Evolutionary conservation across 2,329 filamentous ascomycete genomes (phyloP).

Genomic region (Pyrenophora seminiperda): DNA sequence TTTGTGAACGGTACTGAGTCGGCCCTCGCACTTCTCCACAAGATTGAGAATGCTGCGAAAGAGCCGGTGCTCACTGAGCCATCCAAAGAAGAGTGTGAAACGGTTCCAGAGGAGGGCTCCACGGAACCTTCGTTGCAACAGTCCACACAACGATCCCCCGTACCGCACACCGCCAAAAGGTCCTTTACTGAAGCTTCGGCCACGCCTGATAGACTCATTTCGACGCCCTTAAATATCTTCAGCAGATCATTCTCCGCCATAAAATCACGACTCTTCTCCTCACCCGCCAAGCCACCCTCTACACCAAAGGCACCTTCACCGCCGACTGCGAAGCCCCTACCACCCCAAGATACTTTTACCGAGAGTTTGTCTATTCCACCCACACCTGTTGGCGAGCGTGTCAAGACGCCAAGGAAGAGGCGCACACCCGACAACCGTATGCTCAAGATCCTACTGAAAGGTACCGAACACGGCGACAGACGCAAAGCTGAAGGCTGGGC

Average conservation of each 20-base stretch:
- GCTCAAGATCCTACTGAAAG: conserved; percentile 25
- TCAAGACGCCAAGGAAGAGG: conserved; percentile 23
- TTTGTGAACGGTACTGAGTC: conserved; percentile 25
- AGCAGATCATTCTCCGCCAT: conserved; percentile 30
- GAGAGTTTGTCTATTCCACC: conserved; percentile 33
- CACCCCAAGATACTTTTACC: conserved; percentile 24
- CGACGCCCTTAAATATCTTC: conserved; percentile 22
- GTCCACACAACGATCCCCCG: conserved; percentile 3
- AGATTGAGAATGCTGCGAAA: conserved; percentile 27
- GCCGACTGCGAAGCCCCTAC: conserved; percentile 16
- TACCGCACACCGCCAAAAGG: conserved; percentile 6
- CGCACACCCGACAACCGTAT: conserved; percentile 21
- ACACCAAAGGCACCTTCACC: conserved; percentile 11
- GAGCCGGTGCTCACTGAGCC: conserved; percentile 7
- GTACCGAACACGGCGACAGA: conserved; percentile 26
- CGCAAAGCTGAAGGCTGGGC: conserved; percentile 36
- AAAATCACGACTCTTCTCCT: conserved; percentile 24
- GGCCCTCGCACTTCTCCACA: conserved; percentile 29
- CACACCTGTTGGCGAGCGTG: conserved; percentile 36
- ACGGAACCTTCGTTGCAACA: conserved; percentile 10
- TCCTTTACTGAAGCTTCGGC: conserved; percentile 5
- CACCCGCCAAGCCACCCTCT: conserved; percentile 9
- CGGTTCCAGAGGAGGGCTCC: conserved; percentile 1
- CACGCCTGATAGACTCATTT: conserved; percentile 16
- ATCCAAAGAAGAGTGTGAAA: conserved; percentile 1